A percentile compares a stretch with the other conserved stretches of the same genome.
phyloP scores from a whole-genome alignment of 768 basidiomycete species.

The Daedalea quercina region DNA sequence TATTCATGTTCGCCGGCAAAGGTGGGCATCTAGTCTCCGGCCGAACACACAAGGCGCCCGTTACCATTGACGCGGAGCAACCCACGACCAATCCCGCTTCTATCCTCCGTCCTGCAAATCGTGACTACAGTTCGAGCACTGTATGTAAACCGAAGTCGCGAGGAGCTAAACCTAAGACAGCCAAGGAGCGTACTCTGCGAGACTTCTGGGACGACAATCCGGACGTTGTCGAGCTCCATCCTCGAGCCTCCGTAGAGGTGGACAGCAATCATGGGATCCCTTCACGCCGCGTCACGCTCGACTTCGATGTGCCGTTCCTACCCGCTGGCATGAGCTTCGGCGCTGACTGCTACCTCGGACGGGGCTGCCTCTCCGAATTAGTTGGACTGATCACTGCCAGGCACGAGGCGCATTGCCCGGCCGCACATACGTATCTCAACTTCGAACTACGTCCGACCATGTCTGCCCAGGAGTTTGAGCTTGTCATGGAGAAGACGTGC shows the following conservation, averaged over 20 bases:
- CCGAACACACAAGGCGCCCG: constrained; percentile 21
- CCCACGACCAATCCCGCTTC: background rate
- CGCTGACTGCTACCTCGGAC: constrained; percentile 47
- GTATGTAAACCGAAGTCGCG: background rate
- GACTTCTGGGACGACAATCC: background rate
- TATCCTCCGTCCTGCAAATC: background rate
- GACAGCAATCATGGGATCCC: constrained; percentile 6
- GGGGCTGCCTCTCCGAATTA: constrained; percentile 55
- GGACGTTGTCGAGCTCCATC: background rate
- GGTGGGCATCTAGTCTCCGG: constrained; percentile 34
- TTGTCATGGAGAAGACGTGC: constrained; percentile 11
- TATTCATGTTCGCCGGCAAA: constrained; percentile 33
- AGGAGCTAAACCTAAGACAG: background rate
- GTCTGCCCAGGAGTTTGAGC: constrained; percentile 33
- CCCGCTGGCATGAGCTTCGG: constrained; percentile 47
- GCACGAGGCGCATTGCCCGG: constrained; percentile 23
- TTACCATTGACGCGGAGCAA: constrained; percentile 41
- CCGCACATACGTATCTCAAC: constrained; percentile 28
- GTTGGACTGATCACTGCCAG: constrained; percentile 30
- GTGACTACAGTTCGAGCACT: background rate
- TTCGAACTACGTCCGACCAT: constrained; percentile 39
- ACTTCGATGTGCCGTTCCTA: constrained; percentile 47
- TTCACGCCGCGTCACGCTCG: constrained; percentile 27
- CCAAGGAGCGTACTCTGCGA: background rate
- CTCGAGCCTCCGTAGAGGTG: background rate